Evolutionary conservation across 2,329 filamentous ascomycete genomes (phyloP).

Genomic region (Penicillium sp.): DNA sequence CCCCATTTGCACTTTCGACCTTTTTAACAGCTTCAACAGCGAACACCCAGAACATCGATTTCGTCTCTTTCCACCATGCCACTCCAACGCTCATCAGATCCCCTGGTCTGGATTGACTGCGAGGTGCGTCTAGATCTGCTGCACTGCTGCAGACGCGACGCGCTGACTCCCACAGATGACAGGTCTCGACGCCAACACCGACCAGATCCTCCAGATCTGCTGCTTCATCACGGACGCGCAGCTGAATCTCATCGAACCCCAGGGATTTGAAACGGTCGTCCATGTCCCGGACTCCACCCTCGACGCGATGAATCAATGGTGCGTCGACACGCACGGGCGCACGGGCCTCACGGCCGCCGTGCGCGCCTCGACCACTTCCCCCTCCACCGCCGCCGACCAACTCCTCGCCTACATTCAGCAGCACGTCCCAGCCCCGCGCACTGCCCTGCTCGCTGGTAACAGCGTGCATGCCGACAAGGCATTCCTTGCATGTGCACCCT

Average conservation of each 20-base stretch:
- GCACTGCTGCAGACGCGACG: neutral
- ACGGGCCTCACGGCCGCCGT: conserved; percentile 82
- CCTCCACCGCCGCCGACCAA: conserved; percentile 69
- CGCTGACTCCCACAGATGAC: conserved; percentile 70
- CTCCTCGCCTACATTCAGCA: conserved; percentile 77
- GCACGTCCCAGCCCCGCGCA: conserved; percentile 66
- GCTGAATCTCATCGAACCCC: conserved; percentile 72
- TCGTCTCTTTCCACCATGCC: conserved; percentile 36
- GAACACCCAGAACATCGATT: neutral
- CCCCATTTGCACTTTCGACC: conserved; percentile 5
- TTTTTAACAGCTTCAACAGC: conserved; percentile 10
- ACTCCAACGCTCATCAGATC: conserved; percentile 57
- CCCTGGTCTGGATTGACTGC: conserved; percentile 85
- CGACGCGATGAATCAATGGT: conserved; percentile 86
- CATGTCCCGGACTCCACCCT: conserved; percentile 72
- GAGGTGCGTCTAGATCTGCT: conserved; percentile 49
- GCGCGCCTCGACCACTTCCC: conserved; percentile 70
- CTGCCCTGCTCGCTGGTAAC: conserved; percentile 82
- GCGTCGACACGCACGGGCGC: conserved; percentile 72
- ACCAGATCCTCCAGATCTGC: conserved; percentile 87
- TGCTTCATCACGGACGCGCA: conserved; percentile 86
- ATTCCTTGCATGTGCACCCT: conserved; percentile 76
- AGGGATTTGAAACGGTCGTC: conserved; percentile 78
- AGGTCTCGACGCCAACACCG: conserved; percentile 73
- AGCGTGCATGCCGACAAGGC: conserved; percentile 86